Conservation (phyloP, 2,329 filamentous ascomycete species). For the Xylaria polymorpha region DNA sequence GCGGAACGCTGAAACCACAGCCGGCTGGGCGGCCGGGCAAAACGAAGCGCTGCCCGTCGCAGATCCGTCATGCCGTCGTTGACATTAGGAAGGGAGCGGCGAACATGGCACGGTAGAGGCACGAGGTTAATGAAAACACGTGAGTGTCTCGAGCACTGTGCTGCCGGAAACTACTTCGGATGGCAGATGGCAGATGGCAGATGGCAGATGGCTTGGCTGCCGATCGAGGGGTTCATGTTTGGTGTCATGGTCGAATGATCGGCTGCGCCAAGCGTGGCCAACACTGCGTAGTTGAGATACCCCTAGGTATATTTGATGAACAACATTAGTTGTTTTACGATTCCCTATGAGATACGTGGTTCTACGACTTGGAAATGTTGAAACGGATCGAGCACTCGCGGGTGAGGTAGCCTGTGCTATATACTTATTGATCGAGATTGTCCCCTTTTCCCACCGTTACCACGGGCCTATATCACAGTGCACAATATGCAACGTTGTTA, state of each 20-base stretch:
- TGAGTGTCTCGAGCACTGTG: neutral
- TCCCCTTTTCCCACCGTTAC: neutral
- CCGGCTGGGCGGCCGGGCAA: slow-evolving; percentile 19
- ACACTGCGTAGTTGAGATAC: neutral
- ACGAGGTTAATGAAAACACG: neutral
- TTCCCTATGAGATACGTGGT: neutral
- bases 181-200: slow-evolving; percentile 11
- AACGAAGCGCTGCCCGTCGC: slow-evolving; percentile 33
- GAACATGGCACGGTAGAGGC: neutral
- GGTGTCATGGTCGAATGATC: neutral
- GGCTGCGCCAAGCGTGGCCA: slow-evolving; percentile 1
- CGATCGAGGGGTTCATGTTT: slow-evolving; percentile 23
- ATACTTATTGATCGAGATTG: neutral
- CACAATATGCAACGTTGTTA: neutral
- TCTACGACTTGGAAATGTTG: neutral
- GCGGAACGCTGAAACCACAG: slow-evolving; percentile 30
- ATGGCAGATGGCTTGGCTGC: slow-evolving; percentile 17
- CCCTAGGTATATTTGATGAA: neutral
- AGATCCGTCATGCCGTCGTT: slow-evolving; percentile 32
- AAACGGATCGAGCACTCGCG: neutral
- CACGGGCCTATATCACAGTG: neutral
- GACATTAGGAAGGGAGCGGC: slow-evolving; percentile 14
- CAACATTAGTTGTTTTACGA: neutral
- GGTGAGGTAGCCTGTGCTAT: neutral
- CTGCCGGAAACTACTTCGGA: neutral